phyloP scores from a whole-genome alignment of 148 eudicot species.

The Vaccinium vitisidaea region DNA sequence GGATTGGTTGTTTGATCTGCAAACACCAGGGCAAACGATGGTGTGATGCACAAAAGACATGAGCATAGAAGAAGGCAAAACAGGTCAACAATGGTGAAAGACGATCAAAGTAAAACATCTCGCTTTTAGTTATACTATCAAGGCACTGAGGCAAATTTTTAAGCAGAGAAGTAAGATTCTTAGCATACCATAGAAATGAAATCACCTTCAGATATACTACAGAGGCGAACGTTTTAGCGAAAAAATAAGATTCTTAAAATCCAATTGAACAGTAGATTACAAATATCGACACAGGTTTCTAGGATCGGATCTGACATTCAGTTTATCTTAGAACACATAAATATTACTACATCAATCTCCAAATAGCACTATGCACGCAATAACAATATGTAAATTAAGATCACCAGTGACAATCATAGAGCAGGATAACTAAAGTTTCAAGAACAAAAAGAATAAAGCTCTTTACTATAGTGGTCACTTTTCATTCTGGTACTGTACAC shows the following conservation, averaged over 20 bases:
- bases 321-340: not conserved
- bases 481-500: not conserved
- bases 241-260: not conserved
- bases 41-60: not conserved
- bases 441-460: not conserved
- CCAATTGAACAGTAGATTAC: not conserved
- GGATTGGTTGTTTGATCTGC: conserved; percentile 87
- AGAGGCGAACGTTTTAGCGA: not conserved
- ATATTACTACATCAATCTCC: not conserved
- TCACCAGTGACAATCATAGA: conserved; percentile 4
- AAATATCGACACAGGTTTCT: not conserved
- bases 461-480: not conserved
- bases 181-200: not conserved
- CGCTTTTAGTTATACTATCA: not conserved
- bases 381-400: not conserved
- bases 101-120: not conserved
- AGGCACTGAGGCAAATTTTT: not conserved
- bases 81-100: not conserved
- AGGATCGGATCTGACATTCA: not conserved
- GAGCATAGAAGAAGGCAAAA: not conserved
- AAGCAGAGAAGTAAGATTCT: not conserved
- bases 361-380: not conserved
- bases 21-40: conserved; percentile 8
- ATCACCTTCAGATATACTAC: not conserved
- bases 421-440: not conserved